A percentile compares a stretch with the other conserved stretches of the same genome.
Conservation (phyloP, 495 filamentous ascomycete species). For the Tuber melanosporum region DNA sequence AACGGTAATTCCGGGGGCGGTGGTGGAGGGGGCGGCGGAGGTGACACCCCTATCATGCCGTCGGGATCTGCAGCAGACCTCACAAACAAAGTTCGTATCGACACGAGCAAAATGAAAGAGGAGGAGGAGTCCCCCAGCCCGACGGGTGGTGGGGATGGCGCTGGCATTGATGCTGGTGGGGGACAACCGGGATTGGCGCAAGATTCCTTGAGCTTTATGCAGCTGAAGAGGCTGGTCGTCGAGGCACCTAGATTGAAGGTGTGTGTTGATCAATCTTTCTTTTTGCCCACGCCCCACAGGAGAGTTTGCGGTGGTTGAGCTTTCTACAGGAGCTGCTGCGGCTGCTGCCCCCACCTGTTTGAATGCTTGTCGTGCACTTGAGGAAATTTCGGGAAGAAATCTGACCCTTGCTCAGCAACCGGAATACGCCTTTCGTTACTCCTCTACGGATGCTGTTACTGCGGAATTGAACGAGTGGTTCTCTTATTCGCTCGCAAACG, state of each 20-base stretch:
- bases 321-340: not conserved
- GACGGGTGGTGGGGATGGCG: not conserved
- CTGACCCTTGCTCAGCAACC: constrained; percentile 50
- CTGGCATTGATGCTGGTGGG: constrained; percentile 8
- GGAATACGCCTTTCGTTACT: constrained; percentile 90
- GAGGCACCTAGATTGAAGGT: constrained; percentile 45
- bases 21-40: not conserved
- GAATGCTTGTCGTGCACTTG: not conserved
- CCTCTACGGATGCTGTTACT: constrained; percentile 68
- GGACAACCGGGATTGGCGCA: constrained; percentile 36
- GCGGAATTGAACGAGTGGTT: constrained; percentile 98
- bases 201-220: constrained; percentile 75
- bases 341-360: not conserved
- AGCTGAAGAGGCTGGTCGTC: constrained; percentile 71
- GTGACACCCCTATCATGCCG: not conserved
- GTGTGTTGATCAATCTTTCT: not conserved
- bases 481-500: constrained; percentile 87
- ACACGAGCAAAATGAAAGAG: constrained; percentile 31
- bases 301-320: too few species aligned
- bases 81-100: constrained; percentile 28
- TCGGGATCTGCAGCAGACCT: constrained; percentile 13
- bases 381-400: not conserved
- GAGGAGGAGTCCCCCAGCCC: constrained; percentile 5
- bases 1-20: not conserved
- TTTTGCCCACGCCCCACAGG: too few species aligned